Evolutionary conservation across 495 filamentous ascomycete genomes (phyloP), one percentile per base, ranked within the genome.

Genomic region (Trypethelium eluteriae): DNA sequence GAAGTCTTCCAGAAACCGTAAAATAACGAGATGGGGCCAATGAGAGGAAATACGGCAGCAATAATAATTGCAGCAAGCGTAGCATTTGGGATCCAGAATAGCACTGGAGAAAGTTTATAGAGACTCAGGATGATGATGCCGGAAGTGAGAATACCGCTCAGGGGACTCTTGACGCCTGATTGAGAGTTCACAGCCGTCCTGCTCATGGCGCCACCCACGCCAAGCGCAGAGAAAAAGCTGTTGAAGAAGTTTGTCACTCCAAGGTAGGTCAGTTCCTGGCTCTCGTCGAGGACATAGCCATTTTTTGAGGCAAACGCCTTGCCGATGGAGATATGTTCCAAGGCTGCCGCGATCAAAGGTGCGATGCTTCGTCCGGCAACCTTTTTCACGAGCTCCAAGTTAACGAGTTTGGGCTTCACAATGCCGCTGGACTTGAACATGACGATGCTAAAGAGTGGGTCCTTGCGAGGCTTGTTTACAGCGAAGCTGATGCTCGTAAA

Each of bases 1-100:
- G 79, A 82, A 38, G 78, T 76, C 64, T 76, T 77, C 76, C 80
- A 82, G 75, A 77, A 81, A 3, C 71, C 67, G 70, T 79, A 80
- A 62, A 82, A 81, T 12, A 79, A 71, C 14, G 67, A 72, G 1
- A 77, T 72, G 0, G 78, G 72, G 0, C 74, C 73, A 67, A 82
- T 77, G 12, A 83, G 73, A 38, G 79, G 79, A 53, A 75, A 76
- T 9, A 81, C 77, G 39, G 80, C 80, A 62, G 75, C 76, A 65
- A 82, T 80, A 67, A 71, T 70, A 63, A 72, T 81, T 18, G 81
- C 81, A 0, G 80, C 72, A 9, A 82, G 72, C 0, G 78, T 82
- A 0, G 80, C 70, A 53, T 80, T 80, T n/a, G 81, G 81, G 53
- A 82, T 77, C 81, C 81, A 83, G 70, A 79, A 83, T 0, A 83